Conservation (phyloP, 2,329 filamentous ascomycete genomes). For the Colletotrichum orbiculare region DNA sequence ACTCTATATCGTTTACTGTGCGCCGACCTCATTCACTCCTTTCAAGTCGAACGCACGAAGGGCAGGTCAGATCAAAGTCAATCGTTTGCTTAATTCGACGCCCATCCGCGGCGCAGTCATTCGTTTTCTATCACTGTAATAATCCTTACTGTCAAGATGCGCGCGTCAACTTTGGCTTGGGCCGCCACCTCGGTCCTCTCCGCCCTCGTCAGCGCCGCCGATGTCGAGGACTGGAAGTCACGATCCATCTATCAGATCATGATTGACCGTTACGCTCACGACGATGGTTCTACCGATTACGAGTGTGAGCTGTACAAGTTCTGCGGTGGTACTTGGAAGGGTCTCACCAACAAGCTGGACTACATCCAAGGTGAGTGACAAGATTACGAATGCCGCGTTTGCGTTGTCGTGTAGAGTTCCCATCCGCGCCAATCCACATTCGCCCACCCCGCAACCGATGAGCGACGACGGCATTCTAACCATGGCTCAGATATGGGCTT, state of each 20-base stretch:
- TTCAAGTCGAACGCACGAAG: slow-evolving; percentile 22
- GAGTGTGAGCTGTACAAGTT: slow-evolving; percentile 54
- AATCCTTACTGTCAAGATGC: slow-evolving; percentile 11
- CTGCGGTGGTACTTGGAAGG: slow-evolving; percentile 62
- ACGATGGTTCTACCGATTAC: slow-evolving; percentile 54
- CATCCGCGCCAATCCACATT: too few species aligned
- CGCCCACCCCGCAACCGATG: too few species aligned
- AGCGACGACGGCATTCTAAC: slow-evolving; percentile 1
- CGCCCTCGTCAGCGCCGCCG: slow-evolving; percentile 23
- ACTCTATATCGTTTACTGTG: slow-evolving; percentile 31
- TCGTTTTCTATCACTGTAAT: slow-evolving; percentile 16
- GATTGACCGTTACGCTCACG: slow-evolving; percentile 55
- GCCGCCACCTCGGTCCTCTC: slow-evolving; percentile 29
- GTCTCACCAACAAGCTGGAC: slow-evolving; percentile 60
- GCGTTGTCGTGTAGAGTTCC: too few species aligned
- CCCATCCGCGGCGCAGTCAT: slow-evolving; percentile 28
- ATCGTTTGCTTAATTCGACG: slow-evolving; percentile 18
- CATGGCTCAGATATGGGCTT: slow-evolving; percentile 31
- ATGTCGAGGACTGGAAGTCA: slow-evolving; percentile 32
- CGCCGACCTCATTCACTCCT: slow-evolving; percentile 31
- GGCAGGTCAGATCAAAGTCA: slow-evolving; percentile 14
- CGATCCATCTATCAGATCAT: slow-evolving; percentile 59
- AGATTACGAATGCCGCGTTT: too few species aligned
- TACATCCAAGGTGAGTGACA: slow-evolving; percentile 56
- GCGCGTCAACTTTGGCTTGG: slow-evolving; percentile 31